A percentile compares a stretch with the other conserved stretches of the same genome.
Evolutionary conservation across 2,329 filamentous ascomycete species (phyloP).

Genomic region (Colletotrichum australisinense): DNA sequence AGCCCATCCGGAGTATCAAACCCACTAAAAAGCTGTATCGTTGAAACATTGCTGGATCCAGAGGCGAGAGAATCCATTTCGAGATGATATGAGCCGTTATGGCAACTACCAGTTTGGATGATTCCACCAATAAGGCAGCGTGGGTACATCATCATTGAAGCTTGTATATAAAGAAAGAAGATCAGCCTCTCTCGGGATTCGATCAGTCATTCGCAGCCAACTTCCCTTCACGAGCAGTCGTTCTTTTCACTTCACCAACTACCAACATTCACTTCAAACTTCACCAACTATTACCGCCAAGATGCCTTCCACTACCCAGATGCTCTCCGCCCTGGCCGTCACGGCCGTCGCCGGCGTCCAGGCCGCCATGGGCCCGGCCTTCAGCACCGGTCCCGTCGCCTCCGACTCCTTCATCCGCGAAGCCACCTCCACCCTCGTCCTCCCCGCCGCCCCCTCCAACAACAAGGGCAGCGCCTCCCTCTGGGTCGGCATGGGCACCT

Average conservation of each 20-base stretch:
- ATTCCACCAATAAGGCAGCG: not conserved
- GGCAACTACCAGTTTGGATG: not conserved
- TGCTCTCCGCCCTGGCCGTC: conserved; percentile 23
- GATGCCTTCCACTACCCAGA: conserved; percentile 29
- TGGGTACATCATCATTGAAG: not conserved
- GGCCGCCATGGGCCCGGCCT: conserved; percentile 50
- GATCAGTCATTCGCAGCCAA: not conserved
- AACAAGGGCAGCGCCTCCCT: conserved; percentile 52
- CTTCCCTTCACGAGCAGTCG: not conserved
- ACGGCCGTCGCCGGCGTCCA: conserved; percentile 26
- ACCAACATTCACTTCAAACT: not conserved
- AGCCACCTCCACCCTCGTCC: conserved; percentile 54
- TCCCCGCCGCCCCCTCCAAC: conserved; percentile 51
- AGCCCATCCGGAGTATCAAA: not conserved
- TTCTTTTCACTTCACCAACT: not conserved
- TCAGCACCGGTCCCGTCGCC: conserved; percentile 56
- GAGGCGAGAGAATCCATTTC: not conserved
- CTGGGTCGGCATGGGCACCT: conserved; percentile 62
- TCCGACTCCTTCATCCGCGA: conserved; percentile 54
- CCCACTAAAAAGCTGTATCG: not conserved
- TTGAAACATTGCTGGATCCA: conserved; percentile 3
- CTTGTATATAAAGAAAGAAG: not conserved
- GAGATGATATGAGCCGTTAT: not conserved
- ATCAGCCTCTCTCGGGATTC: not conserved
- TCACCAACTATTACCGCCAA: not conserved